phyloP scores from a whole-genome alignment of 140 eudicot genomes.

The Erigeron philadelphicus region DNA sequence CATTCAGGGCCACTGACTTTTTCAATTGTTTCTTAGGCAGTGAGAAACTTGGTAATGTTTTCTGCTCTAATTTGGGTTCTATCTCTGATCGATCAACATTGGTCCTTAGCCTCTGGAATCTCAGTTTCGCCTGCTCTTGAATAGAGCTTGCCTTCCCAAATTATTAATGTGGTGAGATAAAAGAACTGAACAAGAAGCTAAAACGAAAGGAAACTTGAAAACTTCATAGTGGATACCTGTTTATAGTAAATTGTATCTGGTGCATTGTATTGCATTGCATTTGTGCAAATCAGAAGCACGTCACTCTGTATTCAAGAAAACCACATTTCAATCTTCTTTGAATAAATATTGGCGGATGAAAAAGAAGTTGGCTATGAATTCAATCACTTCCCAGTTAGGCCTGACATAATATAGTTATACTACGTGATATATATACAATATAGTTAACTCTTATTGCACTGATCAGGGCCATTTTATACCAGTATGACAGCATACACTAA shows the following conservation, averaged over 20 bases:
- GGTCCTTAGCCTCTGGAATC: constrained; percentile 55
- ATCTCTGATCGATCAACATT: constrained; percentile 48
- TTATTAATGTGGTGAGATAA: constrained; percentile 29
- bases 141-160: constrained; percentile 81
- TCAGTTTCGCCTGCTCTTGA: constrained; percentile 77
- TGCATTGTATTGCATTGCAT: constrained; percentile 93
- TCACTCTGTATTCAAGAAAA: constrained; percentile 62
- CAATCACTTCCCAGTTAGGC: neutral
- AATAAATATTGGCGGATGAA: neutral
- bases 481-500: neutral
- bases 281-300: constrained; percentile 68
- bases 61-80: constrained; percentile 57
- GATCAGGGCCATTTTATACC: neutral
- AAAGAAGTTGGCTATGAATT: neutral
- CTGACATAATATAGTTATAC: neutral
- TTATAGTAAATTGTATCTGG: constrained; percentile 81
- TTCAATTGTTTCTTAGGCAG: constrained; percentile 54
- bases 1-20: constrained; percentile 39
- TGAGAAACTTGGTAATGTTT: constrained; percentile 33
- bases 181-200: constrained; percentile 15
- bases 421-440: too few species aligned
- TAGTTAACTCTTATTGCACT: neutral
- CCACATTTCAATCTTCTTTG: neutral
- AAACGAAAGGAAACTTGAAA: neutral
- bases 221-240: constrained; percentile 51